Percentiles rank a stretch among this genome's conserved stretches.
These are phyloP conservation scores for Solanum hybrid DNA, from an alignment of 305 asterid species.

Conservation along the genomic window DNA sequence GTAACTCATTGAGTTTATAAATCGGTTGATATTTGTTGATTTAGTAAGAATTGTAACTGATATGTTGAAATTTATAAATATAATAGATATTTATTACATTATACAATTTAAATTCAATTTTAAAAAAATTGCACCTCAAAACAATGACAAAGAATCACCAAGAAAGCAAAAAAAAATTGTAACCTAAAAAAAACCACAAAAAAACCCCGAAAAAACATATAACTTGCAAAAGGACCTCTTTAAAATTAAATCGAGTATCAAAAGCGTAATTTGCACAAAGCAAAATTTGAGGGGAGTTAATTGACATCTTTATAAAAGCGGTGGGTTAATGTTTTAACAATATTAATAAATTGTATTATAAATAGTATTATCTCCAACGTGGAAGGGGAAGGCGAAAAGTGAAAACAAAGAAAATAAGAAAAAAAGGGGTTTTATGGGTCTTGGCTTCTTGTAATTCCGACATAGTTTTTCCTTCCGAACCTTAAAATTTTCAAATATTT, in stretches of 20 bases:
- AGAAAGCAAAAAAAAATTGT: no score
- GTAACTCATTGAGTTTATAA: neutral
- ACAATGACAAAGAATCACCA: neutral
- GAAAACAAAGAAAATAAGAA: neutral
- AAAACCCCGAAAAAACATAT: rapidly evolving
- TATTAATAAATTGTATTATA: neutral
- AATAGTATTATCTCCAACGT: neutral
- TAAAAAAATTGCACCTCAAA: no score
- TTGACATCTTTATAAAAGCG: neutral
- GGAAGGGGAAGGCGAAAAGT: neutral
- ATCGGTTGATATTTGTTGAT: neutral
- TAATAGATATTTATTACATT: neutral
- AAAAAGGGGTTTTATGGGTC: neutral
- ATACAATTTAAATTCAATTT: neutral
- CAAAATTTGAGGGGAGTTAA: neutral
- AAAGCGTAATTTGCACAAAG: neutral
- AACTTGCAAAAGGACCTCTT: neutral
- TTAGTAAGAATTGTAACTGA: neutral
- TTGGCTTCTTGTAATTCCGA: neutral
- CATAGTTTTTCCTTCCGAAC: neutral
- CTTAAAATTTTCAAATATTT: neutral
- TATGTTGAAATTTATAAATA: neutral
- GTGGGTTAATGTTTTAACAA: neutral
- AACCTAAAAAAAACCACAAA: no score
- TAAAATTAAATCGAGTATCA: neutral